These are phyloP conservation scores for Phytopythium kandeliae DNA, from an alignment of 352 stramenopile genomes.

Conservation along the genomic window DNA sequence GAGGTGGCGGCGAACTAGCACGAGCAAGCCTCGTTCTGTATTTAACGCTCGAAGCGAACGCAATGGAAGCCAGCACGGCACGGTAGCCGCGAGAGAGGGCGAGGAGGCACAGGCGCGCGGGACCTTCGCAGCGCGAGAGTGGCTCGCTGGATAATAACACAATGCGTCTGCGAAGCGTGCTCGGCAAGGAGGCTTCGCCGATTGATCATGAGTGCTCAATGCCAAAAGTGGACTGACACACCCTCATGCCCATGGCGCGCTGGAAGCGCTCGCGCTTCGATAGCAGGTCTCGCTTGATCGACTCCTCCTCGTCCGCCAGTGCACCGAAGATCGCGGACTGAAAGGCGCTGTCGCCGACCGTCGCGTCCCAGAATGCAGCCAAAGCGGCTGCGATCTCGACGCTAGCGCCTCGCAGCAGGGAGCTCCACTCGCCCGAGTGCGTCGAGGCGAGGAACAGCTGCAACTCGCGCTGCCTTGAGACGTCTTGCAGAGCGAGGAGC, in stretches of 20 bases:
- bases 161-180: too few species aligned
- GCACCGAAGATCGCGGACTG: conserved; percentile 24
- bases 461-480: conserved; percentile 13
- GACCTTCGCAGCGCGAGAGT: not conserved
- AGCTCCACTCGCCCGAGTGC: conserved; percentile 17
- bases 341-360: conserved; percentile 14
- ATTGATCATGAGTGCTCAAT: not conserved
- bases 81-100: not conserved
- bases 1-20: not conserved
- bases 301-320: conserved; percentile 28
- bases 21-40: conserved; percentile 6
- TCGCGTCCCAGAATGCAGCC: conserved; percentile 36
- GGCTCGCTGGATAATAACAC: not conserved
- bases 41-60: not conserved
- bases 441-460: conserved; percentile 11
- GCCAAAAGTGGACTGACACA: conserved; percentile 5
- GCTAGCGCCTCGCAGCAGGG: conserved; percentile 30
- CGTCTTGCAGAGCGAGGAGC: conserved; percentile 18
- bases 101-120: not conserved
- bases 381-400: conserved; percentile 22
- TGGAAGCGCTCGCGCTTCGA: conserved; percentile 36
- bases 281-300: conserved; percentile 25
- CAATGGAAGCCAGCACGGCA: not conserved
- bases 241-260: conserved; percentile 1
- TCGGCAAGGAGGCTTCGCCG: too few species aligned